A percentile compares a stretch with the other conserved stretches of the same genome.
These are phyloP conservation scores for Pholiota molesta DNA, from an alignment of 768 basidiomycete genomes.

Conservation along the genomic window DNA sequence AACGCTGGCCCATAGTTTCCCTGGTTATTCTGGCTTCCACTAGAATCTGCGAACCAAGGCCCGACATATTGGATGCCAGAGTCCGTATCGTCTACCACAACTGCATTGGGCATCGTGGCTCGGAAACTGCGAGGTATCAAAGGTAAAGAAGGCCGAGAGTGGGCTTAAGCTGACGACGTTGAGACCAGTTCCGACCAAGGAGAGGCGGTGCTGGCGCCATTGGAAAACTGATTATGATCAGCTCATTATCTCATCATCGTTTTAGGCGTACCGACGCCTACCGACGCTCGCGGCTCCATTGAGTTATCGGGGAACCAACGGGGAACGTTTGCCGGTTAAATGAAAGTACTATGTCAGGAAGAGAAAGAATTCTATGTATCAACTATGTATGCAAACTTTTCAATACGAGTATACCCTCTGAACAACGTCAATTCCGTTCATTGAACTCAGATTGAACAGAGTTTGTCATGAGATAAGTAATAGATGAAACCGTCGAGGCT, in stretches of 20 bases:
- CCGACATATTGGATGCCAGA: slow-evolving; percentile 21
- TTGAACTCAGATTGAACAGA: no score
- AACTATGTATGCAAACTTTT: no score
- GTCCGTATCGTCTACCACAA: slow-evolving; percentile 25
- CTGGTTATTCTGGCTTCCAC: slow-evolving; percentile 16
- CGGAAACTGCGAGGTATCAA: no score
- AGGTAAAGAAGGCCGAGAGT: no score
- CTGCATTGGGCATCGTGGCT: neutral
- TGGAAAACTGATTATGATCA: neutral
- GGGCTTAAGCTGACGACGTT: neutral
- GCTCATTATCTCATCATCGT: neutral
- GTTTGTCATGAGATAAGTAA: no score
- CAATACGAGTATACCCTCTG: no score
- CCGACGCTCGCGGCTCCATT: neutral
- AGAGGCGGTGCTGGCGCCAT: neutral
- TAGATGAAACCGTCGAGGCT: no score
- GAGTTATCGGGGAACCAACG: no score
- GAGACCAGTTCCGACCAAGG: neutral
- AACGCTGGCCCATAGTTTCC: slow-evolving; percentile 25
- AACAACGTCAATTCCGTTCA: no score
- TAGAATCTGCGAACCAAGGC: slow-evolving; percentile 20
- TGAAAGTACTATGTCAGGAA: no score
- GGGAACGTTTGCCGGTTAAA: neutral
- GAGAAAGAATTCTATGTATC: no score
- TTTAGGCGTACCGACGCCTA: no score